A percentile compares a stretch with the other conserved stretches of the same genome.
These are phyloP conservation scores for Knufia petricola DNA, from an alignment of 2,329 filamentous ascomycete species.

Conservation along the genomic window DNA sequence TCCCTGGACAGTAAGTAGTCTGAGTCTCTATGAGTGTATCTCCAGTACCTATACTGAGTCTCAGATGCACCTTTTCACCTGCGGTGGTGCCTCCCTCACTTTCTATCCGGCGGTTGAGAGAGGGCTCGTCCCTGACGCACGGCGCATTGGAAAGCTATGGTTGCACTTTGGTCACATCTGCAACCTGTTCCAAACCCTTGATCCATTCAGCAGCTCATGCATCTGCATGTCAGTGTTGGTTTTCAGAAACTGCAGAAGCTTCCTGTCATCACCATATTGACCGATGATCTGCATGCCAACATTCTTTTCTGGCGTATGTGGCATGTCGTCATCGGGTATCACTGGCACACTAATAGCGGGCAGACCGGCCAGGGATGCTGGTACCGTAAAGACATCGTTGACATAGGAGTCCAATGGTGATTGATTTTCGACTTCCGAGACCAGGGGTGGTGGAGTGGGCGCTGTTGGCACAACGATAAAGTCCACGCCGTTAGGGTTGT, in stretches of 20 bases:
- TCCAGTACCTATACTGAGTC: too few species aligned
- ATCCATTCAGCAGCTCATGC: background rate
- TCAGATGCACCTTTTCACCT: too few species aligned
- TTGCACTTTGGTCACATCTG: background rate
- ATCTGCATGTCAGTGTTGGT: background rate
- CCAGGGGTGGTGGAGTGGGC: conserved; percentile 60
- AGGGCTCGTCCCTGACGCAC: too few species aligned
- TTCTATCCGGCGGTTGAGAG: too few species aligned
- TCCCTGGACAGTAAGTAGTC: too few species aligned
- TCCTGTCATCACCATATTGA: conserved; percentile 37
- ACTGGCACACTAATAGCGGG: conserved; percentile 79
- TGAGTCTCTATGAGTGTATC: too few species aligned
- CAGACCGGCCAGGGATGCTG: conserved; percentile 81
- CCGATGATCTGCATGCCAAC: conserved; percentile 39
- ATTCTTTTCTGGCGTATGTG: conserved; percentile 19
- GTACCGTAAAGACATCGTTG: conserved; percentile 93
- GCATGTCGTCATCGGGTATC: conserved; percentile 9
- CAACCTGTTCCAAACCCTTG: background rate
- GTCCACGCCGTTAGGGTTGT: conserved; percentile 54
- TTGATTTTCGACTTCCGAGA: conserved; percentile 44
- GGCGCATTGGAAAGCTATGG: too few species aligned
- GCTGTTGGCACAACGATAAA: conserved; percentile 81
- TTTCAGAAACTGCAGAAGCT: conserved; percentile 17
- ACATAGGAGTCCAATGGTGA: conserved; percentile 66
- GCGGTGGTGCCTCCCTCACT: too few species aligned